phyloP scores from a whole-genome alignment of 306 rosid species.

The Trifolium fragiferum region DNA sequence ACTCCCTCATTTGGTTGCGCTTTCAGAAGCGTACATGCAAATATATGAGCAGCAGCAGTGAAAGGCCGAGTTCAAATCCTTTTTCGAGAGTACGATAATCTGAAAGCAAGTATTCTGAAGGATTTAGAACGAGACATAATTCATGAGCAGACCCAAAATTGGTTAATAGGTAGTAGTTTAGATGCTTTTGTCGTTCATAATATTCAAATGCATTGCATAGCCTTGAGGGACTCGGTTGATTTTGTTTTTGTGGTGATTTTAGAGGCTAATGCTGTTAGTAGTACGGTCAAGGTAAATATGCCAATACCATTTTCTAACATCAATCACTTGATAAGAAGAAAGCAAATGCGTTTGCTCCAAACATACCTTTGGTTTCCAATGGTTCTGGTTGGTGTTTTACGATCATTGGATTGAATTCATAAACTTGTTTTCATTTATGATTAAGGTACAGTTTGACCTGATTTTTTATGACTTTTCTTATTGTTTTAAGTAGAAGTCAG shows the following conservation, averaged over 20 bases:
- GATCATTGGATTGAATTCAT: neutral
- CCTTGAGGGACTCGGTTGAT: neutral
- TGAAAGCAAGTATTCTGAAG: neutral
- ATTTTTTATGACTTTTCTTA: too few species aligned
- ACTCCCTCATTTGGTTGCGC: slow-evolving; percentile 95
- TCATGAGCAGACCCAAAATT: neutral
- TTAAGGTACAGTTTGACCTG: too few species aligned
- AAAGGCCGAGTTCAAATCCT: slow-evolving; percentile 5
- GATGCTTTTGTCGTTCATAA: slow-evolving; percentile 10
- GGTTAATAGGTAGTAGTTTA: neutral
- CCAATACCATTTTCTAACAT: too few species aligned
- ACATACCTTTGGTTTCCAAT: slow-evolving; percentile 1
- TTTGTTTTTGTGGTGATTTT: slow-evolving; percentile 41
- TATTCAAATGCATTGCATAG: slow-evolving; percentile 22
- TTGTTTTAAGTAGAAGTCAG: too few species aligned
- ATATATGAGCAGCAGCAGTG: slow-evolving; percentile 90
- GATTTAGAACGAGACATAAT: slow-evolving; percentile 2
- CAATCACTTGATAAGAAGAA: slow-evolving; percentile 21
- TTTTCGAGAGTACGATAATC: neutral
- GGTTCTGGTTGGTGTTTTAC: neutral
- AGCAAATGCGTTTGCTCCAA: neutral
- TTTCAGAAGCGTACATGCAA: slow-evolving; percentile 94
- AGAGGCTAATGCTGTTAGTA: slow-evolving; percentile 41
- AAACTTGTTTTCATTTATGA: neutral
- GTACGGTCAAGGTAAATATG: slow-evolving; percentile 40